Evolutionary conservation across 202 grass and related monocot species (phyloP), one percentile per base, ranked within the genome.

Genomic region (Elaeis oleifera): DNA sequence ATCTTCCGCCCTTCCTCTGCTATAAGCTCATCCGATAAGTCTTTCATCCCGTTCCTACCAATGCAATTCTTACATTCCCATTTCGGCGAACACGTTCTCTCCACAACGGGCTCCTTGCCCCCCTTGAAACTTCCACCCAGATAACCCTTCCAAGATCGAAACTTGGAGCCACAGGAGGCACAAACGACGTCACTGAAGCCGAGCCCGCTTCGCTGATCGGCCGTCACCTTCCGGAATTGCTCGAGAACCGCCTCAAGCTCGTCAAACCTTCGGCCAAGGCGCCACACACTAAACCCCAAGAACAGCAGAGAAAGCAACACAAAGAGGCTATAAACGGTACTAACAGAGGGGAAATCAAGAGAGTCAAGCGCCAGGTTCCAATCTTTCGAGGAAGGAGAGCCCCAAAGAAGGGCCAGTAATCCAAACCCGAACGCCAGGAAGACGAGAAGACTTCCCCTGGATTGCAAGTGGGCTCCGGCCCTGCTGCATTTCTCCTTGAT

Each of bases 161-260:
- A 61, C 67, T 71, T 89, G 6, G 76, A 70, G 51, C 79, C 81
- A 50, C 89, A 95, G 59, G 63, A 29, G 27, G 70, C 71, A 78
- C 89, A 89, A 54, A 80, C 71, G 5, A 56, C 61, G 48, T 79
- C 84, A 25, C 66, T 69, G 14, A 53, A 56, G 49, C 62, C 63
- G 67, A 78, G 21, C 56, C 73, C 58, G 14, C 60, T 72, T 39
- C 68, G 57, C 21, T 60, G 21, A 21, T 69, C 54, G 20, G 61
- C 80, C 54, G 71, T 6, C 65, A 59, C 53, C 4, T 54, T 39
- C 49, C 70, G 44, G 31, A 68, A 23, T 36, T 50, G 28, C 18
- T 22, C 24, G 14, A 75, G 70, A 81, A 76, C 27, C 51, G 57
- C 52, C 65, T 90, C 83, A 51, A 87, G 67, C 18, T 55, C 58